Conservation (phyloP, 129 eudicot species). For the Centella asiatica region DNA sequence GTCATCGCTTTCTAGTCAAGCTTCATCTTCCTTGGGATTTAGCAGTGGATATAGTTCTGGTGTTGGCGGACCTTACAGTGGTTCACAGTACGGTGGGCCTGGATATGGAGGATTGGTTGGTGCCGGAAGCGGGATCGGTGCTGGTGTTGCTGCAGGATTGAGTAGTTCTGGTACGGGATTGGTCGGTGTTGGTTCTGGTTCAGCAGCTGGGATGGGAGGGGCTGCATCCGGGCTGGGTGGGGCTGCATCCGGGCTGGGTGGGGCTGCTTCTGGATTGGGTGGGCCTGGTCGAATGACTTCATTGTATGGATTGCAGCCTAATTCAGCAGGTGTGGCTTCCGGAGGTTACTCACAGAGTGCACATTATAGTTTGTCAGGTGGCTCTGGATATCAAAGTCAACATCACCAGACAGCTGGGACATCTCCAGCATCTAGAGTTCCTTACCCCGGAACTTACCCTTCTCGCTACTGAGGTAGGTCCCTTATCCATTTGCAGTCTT, state of each 20-base stretch:
- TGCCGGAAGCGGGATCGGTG: constrained; percentile 1
- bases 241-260: neutral
- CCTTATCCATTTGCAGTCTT: neutral
- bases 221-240: neutral
- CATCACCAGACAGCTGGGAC: constrained; percentile 39
- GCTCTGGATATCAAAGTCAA: constrained; percentile 37
- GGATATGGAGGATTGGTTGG: constrained; percentile 28
- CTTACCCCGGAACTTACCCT: constrained; percentile 42
- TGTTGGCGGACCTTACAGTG: constrained; percentile 27
- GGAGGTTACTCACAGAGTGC: constrained; percentile 38
- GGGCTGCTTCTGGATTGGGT: constrained; percentile 26
- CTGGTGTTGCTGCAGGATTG: constrained; percentile 16
- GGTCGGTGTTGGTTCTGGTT: constrained; percentile 21
- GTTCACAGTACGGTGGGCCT: constrained; percentile 36
- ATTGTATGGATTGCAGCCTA: constrained; percentile 39
- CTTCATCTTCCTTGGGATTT: constrained; percentile 21
- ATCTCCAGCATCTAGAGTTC: constrained; percentile 46
- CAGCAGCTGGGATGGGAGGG: neutral
- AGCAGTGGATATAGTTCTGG: constrained; percentile 30
- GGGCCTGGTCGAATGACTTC: constrained; percentile 21
- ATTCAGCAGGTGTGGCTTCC: constrained; percentile 27
- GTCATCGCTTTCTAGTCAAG: constrained; percentile 25
- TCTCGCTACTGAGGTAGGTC: constrained; percentile 47
- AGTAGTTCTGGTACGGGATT: no score
- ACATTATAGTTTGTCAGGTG: constrained; percentile 39